Percentiles rank a stretch among this genome's conserved stretches.
Evolutionary conservation across 139 green algal species (phyloP).

Genomic region (Coccomyxa sp.): DNA sequence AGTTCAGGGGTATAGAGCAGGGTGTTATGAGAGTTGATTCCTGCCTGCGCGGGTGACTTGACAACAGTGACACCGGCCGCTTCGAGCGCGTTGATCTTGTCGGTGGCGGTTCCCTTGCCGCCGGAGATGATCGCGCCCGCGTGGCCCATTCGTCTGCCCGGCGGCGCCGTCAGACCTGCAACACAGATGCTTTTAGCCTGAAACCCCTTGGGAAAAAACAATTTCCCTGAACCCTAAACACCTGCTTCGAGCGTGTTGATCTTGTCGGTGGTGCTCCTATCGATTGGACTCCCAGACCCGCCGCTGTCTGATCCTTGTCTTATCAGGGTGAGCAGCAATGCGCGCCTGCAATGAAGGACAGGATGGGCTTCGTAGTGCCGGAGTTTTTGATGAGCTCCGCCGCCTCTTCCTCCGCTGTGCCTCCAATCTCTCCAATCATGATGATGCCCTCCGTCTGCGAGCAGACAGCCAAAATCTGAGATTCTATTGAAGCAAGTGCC

Average conservation of each 20-base stretch:
- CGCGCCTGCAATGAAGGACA: conserved; percentile 96
- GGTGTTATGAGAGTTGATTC: conserved; percentile 55
- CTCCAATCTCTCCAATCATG: conserved; percentile 99
- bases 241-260: conserved; percentile 88
- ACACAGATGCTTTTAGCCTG: not conserved
- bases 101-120: conserved; percentile 90
- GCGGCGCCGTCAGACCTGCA: conserved; percentile 90
- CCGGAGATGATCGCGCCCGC: conserved; percentile 94
- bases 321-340: not conserved
- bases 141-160: conserved; percentile 96
- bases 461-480: not conserved
- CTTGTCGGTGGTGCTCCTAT: conserved; percentile 66
- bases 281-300: too few relatives aligned
- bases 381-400: conserved; percentile 84
- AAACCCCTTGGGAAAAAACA: too few relatives aligned
- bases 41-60: conserved; percentile 84
- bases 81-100: conserved; percentile 96
- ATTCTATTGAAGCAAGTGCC: too few relatives aligned
- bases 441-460: conserved; percentile 93
- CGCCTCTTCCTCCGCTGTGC: conserved; percentile 95
- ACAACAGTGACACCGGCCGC: conserved; percentile 82
- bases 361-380: conserved; percentile 93
- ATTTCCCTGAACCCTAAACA: too few relatives aligned
- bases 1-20: too few relatives aligned
- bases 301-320: too few relatives aligned